Evolutionary conservation across 202 grass and related monocot species (phyloP), one percentile per base, ranked within the genome.

Genomic region (Elaeis oleifera): DNA sequence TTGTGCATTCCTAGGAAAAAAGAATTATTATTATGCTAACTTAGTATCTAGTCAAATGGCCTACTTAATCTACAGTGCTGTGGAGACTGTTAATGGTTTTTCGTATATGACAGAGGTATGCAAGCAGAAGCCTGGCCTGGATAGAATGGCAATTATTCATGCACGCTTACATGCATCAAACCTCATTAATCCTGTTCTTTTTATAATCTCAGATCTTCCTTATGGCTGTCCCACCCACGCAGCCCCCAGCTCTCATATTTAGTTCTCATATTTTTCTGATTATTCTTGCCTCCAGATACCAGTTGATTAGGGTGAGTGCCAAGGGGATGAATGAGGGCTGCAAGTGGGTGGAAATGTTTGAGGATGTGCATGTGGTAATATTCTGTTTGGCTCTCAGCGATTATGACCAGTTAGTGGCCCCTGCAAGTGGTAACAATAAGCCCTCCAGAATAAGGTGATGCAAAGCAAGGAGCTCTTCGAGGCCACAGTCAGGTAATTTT

Each of bases 291-390:
- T 4, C 61, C 77, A 97, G 92, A 77, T 92, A 86, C 77, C 92
- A 97, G 75, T 69, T 97, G 58, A 97, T 92, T 18, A 82, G 88
- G 65, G 84, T 92, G 56, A 97, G 77, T 0, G 79, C 71, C 55
- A 92, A 92, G 77, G 92, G 92, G 52, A 82, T 97, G 61, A 89
- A 74, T 9, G 74, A 97, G 44, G 82, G 92, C 52, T 97, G 92
- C 68, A 97, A 97, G 72, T 97, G 88, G 92, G 88, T 97, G 21
- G 88, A 97, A 65, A 97, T 97, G 92, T 97, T 97, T 67, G 92
- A 97, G 62, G 92, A 97, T 73, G 92, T 97, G 19, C 72, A 77
- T 20, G 64, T 76, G 53, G 88, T 97, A 50, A 92, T 97, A 59
- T 97, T 97, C 72, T 92, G 77, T 0, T 65, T 97, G 49, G 58